Percentiles rank a stretch among this genome's conserved stretches.
Evolutionary conservation across 2,329 filamentous ascomycete species (phyloP).

Genomic region (Penicillium sclerotigenum): DNA sequence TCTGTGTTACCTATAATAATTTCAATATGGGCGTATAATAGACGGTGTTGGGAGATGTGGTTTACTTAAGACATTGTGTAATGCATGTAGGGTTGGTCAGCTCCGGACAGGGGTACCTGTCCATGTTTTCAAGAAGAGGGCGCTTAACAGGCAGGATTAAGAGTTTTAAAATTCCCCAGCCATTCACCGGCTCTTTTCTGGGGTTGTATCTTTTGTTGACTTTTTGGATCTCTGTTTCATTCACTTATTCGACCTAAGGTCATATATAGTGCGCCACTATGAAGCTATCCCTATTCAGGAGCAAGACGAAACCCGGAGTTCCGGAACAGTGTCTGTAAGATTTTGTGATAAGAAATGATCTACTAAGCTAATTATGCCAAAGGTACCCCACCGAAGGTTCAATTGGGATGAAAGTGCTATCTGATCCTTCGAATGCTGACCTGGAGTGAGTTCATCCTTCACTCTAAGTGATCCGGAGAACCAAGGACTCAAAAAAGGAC

Average conservation of each 20-base stretch:
- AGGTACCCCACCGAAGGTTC: background rate
- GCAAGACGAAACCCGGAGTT: background rate
- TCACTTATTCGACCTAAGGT: background rate
- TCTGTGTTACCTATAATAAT: background rate
- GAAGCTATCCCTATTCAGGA: slow-evolving; percentile 3
- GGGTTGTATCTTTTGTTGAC: background rate
- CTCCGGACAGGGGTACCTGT: slow-evolving; percentile 1
- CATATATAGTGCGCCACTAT: background rate
- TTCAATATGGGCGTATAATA: background rate
- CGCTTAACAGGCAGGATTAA: background rate
- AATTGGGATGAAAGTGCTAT: slow-evolving; percentile 2
- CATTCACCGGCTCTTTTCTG: background rate
- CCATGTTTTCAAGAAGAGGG: background rate
- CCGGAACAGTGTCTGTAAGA: background rate
- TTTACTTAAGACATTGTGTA: background rate
- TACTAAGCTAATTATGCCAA: background rate
- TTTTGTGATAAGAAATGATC: background rate
- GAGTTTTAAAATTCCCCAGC: background rate
- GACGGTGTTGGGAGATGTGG: background rate
- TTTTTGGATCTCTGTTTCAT: background rate
- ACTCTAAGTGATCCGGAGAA: background rate
- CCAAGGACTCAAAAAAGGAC: background rate
- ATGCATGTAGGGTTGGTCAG: background rate
- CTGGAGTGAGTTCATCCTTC: slow-evolving; percentile 1
- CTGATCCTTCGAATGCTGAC: background rate